phyloP scores from a whole-genome alignment of 2,329 filamentous ascomycete species.

The Dryadomyces sulphureus region DNA sequence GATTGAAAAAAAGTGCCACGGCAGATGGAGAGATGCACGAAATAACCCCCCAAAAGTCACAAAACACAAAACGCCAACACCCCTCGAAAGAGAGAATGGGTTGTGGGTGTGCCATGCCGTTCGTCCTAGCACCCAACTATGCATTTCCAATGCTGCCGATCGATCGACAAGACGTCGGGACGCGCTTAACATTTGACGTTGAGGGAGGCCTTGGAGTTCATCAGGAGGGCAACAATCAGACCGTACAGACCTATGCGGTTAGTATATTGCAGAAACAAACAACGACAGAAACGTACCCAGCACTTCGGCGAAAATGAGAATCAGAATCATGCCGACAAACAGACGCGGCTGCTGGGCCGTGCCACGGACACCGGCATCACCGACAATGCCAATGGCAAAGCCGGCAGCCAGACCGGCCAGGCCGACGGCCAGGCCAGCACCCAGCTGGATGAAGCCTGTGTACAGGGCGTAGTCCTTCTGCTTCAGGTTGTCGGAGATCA shows the following conservation, averaged over 20 bases:
- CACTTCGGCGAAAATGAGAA: slow-evolving; percentile 99
- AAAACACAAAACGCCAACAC: not conserved
- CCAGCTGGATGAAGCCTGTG: slow-evolving; percentile 74
- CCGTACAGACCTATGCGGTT: slow-evolving; percentile 76
- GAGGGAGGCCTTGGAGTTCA: slow-evolving; percentile 84
- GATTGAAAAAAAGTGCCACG: not conserved
- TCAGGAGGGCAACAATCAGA: slow-evolving; percentile 94
- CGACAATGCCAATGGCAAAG: slow-evolving; percentile 78
- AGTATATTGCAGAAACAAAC: not conserved
- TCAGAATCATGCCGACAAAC: slow-evolving; percentile 96
- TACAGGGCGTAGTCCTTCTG: slow-evolving; percentile 56
- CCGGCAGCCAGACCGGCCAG: slow-evolving; percentile 71
- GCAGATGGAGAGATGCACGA: not conserved
- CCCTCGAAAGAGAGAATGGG: not conserved
- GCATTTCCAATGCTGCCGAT: not conserved
- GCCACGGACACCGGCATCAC: slow-evolving; percentile 78
- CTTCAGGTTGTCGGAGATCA: slow-evolving; percentile 66
- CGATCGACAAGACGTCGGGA: not conserved
- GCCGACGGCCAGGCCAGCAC: slow-evolving; percentile 69
- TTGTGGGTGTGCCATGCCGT: not conserved
- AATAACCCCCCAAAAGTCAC: not conserved
- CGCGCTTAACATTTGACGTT: slow-evolving; percentile 44
- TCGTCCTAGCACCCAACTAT: not conserved
- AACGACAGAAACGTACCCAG: slow-evolving; percentile 49
- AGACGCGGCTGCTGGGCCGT: slow-evolving; percentile 72